These are phyloP conservation scores for Alternaria hordeiaustralica DNA, from an alignment of 2,329 filamentous ascomycete genomes.

Conservation along the genomic window DNA sequence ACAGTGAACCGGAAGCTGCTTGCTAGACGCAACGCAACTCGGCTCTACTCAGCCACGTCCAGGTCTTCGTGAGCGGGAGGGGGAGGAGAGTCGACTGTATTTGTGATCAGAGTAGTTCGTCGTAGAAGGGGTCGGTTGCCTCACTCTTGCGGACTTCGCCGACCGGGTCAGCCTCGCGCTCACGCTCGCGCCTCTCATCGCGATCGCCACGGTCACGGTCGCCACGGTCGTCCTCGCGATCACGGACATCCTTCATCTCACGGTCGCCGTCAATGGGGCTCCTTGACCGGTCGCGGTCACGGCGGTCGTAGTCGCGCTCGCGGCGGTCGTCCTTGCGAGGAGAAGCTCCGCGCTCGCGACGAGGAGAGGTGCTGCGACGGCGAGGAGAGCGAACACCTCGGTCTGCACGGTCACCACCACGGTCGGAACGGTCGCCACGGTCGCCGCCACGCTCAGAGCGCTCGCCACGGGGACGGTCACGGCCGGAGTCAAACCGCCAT, in stretches of 20 bases:
- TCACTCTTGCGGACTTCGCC: conserved; percentile 90
- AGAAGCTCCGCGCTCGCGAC: conserved; percentile 68
- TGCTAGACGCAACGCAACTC: conserved; percentile 20
- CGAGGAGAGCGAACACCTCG: conserved; percentile 72
- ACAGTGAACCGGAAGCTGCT: conserved; percentile 14
- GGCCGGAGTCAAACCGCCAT: conserved; percentile 94
- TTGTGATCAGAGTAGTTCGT: conserved; percentile 36
- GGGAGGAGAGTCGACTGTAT: conserved; percentile 74
- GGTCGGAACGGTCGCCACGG: conserved; percentile 66
- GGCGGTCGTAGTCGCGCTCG: conserved; percentile 72
- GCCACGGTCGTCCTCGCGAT: conserved; percentile 67
- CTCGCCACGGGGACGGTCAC: conserved; percentile 38
- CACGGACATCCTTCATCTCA: conserved; percentile 57
- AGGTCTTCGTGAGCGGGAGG: conserved; percentile 85
- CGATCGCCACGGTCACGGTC: conserved; percentile 57
- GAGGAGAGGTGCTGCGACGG: conserved; percentile 57
- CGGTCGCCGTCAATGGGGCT: conserved; percentile 62
- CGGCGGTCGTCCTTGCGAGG: conserved; percentile 74
- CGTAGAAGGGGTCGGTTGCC: conserved; percentile 22
- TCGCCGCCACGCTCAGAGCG: conserved; percentile 70
- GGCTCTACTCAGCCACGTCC: conserved; percentile 80
- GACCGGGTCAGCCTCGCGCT: conserved; percentile 73
- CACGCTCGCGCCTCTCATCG: conserved; percentile 59
- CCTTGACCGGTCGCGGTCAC: conserved; percentile 77
- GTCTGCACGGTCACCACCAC: conserved; percentile 67